Evolutionary conservation across 83 land plant genomes (phyloP), one percentile per base, ranked within the genome.

Genomic region (Diphasiastrum complanatum): DNA sequence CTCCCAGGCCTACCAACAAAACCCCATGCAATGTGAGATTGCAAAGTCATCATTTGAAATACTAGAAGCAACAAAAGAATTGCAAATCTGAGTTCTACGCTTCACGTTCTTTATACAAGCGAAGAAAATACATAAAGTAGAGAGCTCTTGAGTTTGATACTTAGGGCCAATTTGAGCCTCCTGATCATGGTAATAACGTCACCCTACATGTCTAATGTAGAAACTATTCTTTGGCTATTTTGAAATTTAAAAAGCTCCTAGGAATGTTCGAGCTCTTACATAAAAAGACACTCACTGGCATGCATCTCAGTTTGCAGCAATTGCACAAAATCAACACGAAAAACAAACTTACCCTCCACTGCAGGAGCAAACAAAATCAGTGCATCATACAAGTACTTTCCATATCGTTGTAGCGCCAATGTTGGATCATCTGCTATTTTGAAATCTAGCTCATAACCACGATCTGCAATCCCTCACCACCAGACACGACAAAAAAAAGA

Each of bases 371-470:
- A 92, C 26, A 91, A 43, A 52, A 91, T 58, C 48, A 87, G 71
- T 1, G 77, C 97, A 52, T 87, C 97, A 69, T 88, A 92, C 27
- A 85, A 49, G 51, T 75, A 92, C 73, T 78, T 79, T 19, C 97
- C 91, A 50, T 88, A 85, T 28, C 84, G 38, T 71, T 85, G 85
- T n/a, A 92, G 64, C 2, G 81, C 65, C 52, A 92, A 69, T 70
- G 65, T 79, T 33, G 95, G 87, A 62, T 92, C 95, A 28, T 79
- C 81, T 11, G 96, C 87, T 47, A 85, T 78, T 77, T 78, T 80
- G 78, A 85, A 85, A 2, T 85, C 95, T 57, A 92, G 85, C 6
- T 82, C 76, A 70, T 73, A 85, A 1, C 87, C 91, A 0, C 88
- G 78, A n/a, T 85, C 78, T 48, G 69, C 64, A 26, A 8, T 32